Percentiles rank a stretch among this genome's conserved stretches.
These are phyloP conservation scores for Gossypium raimondii DNA, from an alignment of 345 rosid species.

Conservation along the genomic window DNA sequence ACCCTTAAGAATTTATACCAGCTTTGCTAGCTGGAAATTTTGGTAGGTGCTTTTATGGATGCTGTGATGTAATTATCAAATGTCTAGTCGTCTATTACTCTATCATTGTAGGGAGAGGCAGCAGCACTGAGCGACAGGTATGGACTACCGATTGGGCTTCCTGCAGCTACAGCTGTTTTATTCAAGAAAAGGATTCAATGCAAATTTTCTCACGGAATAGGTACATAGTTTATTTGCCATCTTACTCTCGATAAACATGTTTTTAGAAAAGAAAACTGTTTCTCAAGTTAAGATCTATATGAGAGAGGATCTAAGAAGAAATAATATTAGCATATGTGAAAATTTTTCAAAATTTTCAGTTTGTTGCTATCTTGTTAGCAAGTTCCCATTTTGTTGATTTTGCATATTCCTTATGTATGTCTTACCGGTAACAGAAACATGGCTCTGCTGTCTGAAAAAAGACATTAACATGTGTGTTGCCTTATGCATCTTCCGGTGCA, in stretches of 20 bases:
- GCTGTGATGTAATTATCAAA: not conserved
- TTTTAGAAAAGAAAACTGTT: not conserved
- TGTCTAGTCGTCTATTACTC: conserved; percentile 3
- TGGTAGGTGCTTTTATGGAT: not conserved
- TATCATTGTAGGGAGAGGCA: conserved; percentile 68
- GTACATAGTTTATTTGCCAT: conserved; percentile 29
- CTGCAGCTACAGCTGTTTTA: conserved; percentile 66
- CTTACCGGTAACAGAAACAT: not conserved
- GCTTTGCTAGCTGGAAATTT: not conserved
- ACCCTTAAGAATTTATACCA: not conserved
- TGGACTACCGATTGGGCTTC: conserved; percentile 80
- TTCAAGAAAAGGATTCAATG: conserved; percentile 71
- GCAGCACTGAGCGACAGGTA: conserved; percentile 79
- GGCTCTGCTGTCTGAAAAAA: not conserved
- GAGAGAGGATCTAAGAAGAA: not conserved
- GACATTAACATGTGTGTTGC: not conserved
- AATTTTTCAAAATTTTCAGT: not conserved
- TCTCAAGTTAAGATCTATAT: not conserved
- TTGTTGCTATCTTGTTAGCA: not conserved
- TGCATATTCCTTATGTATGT: not conserved
- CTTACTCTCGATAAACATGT: not conserved
- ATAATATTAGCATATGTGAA: not conserved
- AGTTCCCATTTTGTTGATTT: not conserved
- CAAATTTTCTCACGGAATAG: conserved; percentile 82
- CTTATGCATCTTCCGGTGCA: not conserved